Conservation (phyloP, 2,329 filamentous ascomycete genomes). For the Trichoderma sp. region DNA sequence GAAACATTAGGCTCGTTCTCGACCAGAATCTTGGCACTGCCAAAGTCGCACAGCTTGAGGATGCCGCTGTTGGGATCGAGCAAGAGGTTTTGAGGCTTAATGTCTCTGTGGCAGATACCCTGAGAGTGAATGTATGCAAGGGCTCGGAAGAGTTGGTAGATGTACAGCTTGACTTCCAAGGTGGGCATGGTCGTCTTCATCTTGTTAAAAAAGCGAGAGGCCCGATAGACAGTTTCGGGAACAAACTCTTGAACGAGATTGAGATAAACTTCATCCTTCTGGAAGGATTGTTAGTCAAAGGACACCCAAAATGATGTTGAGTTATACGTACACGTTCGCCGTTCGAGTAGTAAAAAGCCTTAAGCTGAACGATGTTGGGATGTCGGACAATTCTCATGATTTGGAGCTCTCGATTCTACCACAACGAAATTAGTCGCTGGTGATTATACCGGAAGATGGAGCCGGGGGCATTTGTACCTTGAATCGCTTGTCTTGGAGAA, state of each 20-base stretch:
- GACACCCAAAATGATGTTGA: background rate
- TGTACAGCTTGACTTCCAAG: conserved; percentile 98
- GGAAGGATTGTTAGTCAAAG: conserved; percentile 20
- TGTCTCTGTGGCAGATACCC: conserved; percentile 97
- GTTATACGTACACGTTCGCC: conserved; percentile 74
- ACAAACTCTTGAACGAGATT: conserved; percentile 98
- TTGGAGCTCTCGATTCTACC: conserved; percentile 93
- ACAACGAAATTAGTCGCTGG: conserved; percentile 21
- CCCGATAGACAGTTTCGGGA: conserved; percentile 96
- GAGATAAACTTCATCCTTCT: conserved; percentile 98
- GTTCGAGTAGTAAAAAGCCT: conserved; percentile 99
- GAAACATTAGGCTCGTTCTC: conserved; percentile 99
- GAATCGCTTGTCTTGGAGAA: conserved; percentile 98
- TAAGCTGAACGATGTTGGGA: conserved; percentile 97
- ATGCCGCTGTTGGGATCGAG: conserved; percentile 89
- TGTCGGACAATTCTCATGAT: conserved; percentile 99
- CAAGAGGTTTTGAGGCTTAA: conserved; percentile 97
- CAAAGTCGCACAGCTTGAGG: conserved; percentile 97
- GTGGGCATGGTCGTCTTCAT: conserved; percentile 99
- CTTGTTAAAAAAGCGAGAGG: conserved; percentile 99
- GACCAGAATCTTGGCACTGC: conserved; percentile 96
- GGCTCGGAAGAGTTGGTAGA: conserved; percentile 97
- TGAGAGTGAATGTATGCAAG: conserved; percentile 99
- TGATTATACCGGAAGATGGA: background rate
- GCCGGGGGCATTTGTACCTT: conserved; percentile 62